Evolutionary conservation across 1,284 basidiomycete genomes (phyloP), one percentile per base, ranked within the genome.

Genomic region (Hortiboletus rubellus): DNA sequence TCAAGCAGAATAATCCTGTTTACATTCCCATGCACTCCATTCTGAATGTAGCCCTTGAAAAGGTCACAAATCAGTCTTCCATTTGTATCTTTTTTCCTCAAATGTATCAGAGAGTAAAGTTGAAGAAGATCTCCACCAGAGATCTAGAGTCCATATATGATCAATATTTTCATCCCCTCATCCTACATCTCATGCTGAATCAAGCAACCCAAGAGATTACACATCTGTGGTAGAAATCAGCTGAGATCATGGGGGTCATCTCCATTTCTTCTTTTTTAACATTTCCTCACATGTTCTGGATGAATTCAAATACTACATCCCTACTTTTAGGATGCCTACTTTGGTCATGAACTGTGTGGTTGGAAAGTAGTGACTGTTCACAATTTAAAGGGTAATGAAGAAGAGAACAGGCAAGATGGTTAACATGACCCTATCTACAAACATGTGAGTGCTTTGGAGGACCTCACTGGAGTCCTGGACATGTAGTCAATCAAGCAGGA

Each of bases 21-120:
- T 17, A 37, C 2, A 52, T 63, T 3, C 51, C 50, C 0, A 64
- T 63, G 60, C 40, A 64, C 12, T 30, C 3, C 0, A 64, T 63
- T 3, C 63, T 52, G 0, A 64, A 63, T 3, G 5, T 62, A 5
- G 17, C 62, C 1, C 24, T 64, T 0, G 63, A 54, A 4, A 64
- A 58, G 31, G 56, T 57, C 0, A 30, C 63, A 1, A 62, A 60
- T 36, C 15, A 45, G 0, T 55, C 50, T 0, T 9, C 22, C 2
- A 10, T 63, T 2, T 24, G 47, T 0, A 37, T 64, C 1, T 64
- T 63, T 31, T 63, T 63, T 15, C 60, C 62, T 7, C 42, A 14
- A 0, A 56, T 62, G 54, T 64, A 47, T 36, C 2, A 3, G 9
- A 5, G 5, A 0, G 27, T 6, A 7, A 11, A 58, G 3, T 27